Base-by-base conservation (phyloP, 192 early-diverging fungal genomes). In the Hyaloraphidium curvatum region DNA sequence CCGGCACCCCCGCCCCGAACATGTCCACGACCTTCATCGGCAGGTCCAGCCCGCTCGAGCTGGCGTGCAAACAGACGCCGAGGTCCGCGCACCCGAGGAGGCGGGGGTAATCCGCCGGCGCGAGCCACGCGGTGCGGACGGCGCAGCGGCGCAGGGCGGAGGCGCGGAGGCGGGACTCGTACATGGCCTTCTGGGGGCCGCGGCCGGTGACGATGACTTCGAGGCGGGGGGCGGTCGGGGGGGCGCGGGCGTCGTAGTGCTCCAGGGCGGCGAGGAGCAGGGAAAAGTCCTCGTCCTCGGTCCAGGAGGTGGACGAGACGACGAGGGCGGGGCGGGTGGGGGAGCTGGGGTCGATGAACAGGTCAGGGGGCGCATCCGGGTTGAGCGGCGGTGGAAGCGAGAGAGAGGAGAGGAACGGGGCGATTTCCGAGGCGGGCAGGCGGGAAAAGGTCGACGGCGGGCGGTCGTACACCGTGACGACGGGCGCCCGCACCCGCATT, bases 1-100 rank as follows among this genome's bases (percentile, higher is more conserved):
- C 91, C 2, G 93, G 89, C 13, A 89, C 59, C 2, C 84, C 87
- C 63, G 86, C 92, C 16, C 91, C 93, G 77, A 95, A 91, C 90
- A 97, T 91, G 59, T 97, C 93, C 4, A 95, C 87, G 3, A 95
- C 76, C 67, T 97, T 97, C 93, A 97, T 97, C 3, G 93, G 93
- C 58, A 97, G 62, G 61, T 97, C 93, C 48, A 97, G 72, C 2
- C 93, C 93, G 28, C 83, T 87, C 3, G 91, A 87, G n/a, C 85
- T 89, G 22, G 79, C 87, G 68, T 97, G 93, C 53, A 97, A 70
- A 37, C 78, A 89, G 13, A 97, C 67, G 30, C 93, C 93, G 41
- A 97, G 68, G 69, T 95, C 91, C 1, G 91, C 89, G 25, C 79
- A 76, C n/a, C 87, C 85, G n/a, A 97, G 66, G 31, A 95, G 60